These are phyloP conservation scores for Aspergillus sergii DNA, from an alignment of 2,329 filamentous ascomycete species.

Conservation along the genomic window DNA sequence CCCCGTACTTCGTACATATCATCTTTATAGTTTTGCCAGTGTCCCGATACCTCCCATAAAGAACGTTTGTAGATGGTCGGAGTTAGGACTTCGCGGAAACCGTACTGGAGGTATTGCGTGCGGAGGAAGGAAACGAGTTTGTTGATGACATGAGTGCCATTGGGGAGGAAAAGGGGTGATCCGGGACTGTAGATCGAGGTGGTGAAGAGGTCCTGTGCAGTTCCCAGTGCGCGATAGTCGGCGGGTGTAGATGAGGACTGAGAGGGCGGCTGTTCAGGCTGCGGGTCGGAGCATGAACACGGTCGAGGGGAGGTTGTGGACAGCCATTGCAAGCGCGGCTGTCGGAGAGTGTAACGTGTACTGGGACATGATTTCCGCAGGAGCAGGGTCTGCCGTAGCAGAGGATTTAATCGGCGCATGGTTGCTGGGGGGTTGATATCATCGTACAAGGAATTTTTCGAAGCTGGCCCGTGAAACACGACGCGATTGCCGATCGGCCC, in stretches of 20 bases:
- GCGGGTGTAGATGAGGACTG: slow-evolving; percentile 41
- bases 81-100: slow-evolving; percentile 85
- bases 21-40: slow-evolving; percentile 86
- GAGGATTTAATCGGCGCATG: slow-evolving; percentile 24
- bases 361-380: background rate
- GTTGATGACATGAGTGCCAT: slow-evolving; percentile 81
- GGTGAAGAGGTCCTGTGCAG: slow-evolving; percentile 72
- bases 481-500: slow-evolving; percentile 15
- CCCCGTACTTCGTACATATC: slow-evolving; percentile 83
- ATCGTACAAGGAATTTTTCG: slow-evolving; percentile 2
- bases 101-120: slow-evolving; percentile 80
- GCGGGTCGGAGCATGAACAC: slow-evolving; percentile 34
- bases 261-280: slow-evolving; percentile 16
- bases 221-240: slow-evolving; percentile 56
- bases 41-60: slow-evolving; percentile 82
- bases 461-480: slow-evolving; percentile 16
- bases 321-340: slow-evolving; percentile 23
- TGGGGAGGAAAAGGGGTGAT: slow-evolving; percentile 80
- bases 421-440: slow-evolving; percentile 1
- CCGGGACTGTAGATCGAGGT: slow-evolving; percentile 80
- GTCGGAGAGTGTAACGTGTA: background rate
- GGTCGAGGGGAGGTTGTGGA: slow-evolving; percentile 23
- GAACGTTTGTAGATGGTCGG: slow-evolving; percentile 90
- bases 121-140: slow-evolving; percentile 79
- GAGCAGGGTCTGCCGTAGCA: slow-evolving; percentile 13